Evolutionary conservation across 768 basidiomycete species (phyloP).

Genomic region (Kwoniella mangroviensis): DNA sequence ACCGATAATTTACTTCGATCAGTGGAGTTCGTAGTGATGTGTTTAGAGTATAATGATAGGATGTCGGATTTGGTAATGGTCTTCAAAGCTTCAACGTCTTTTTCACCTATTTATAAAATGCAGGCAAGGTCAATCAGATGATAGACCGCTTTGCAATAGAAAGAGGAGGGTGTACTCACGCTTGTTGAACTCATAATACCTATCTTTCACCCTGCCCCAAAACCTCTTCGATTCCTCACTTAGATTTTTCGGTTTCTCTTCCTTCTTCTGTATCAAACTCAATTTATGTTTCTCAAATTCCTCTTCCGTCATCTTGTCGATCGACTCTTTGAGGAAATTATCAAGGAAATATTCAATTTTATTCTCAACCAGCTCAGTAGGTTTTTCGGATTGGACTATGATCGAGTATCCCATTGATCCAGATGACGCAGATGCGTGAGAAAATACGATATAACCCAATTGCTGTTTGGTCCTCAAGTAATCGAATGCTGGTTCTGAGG

Average conservation of each 20-base stretch:
- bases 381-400: slow-evolving; percentile 84
- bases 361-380: slow-evolving; percentile 76
- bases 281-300: slow-evolving; percentile 79
- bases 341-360: slow-evolving; percentile 84
- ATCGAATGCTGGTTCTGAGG: slow-evolving; percentile 90
- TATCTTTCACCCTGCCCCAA: slow-evolving; percentile 72
- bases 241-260: slow-evolving; percentile 86
- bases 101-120: slow-evolving; percentile 63
- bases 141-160: too few species aligned
- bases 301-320: slow-evolving; percentile 71
- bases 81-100: slow-evolving; percentile 72
- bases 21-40: slow-evolving; percentile 71
- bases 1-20: slow-evolving; percentile 81
- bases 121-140: too few species aligned
- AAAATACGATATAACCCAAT: slow-evolving; percentile 85
- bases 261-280: slow-evolving; percentile 77
- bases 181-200: slow-evolving; percentile 83
- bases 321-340: slow-evolving; percentile 68
- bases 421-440: slow-evolving; percentile 63
- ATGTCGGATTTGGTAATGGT: slow-evolving; percentile 76
- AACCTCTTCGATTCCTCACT: slow-evolving; percentile 72
- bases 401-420: slow-evolving; percentile 78
- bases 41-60: slow-evolving; percentile 69
- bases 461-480: slow-evolving; percentile 91
- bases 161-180: slow-evolving; percentile 63